A percentile compares a stretch with the other conserved stretches of the same genome.
These are phyloP conservation scores for Linum tenue DNA, from an alignment of 345 rosid genomes.

Conservation along the genomic window DNA sequence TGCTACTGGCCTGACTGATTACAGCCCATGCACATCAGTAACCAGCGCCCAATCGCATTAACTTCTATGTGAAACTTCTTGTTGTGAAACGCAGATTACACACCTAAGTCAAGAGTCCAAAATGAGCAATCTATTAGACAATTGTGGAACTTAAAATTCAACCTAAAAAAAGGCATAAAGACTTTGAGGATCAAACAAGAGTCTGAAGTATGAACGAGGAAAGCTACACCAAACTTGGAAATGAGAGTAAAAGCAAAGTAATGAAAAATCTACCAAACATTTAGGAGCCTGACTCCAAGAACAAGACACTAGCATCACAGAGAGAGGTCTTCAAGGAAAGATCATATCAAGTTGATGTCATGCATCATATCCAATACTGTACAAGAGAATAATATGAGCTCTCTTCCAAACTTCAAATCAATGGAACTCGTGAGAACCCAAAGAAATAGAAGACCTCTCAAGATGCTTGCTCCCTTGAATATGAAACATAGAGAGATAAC, in stretches of 20 bases:
- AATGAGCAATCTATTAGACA: constrained; percentile 10
- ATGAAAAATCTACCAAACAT: neutral
- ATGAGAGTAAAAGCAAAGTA: neutral
- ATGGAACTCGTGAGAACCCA: neutral
- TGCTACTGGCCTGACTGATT: constrained; percentile 12
- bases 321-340: neutral
- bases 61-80: constrained; percentile 5
- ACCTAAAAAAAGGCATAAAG: neutral
- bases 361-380: neutral
- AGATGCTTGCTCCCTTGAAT: neutral
- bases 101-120: constrained; percentile 12
- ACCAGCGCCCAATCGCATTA: constrained; percentile 1
- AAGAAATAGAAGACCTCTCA: neutral
- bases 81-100: neutral
- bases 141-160: neutral
- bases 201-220: neutral
- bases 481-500: neutral
- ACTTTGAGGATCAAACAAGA: neutral
- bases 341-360: neutral
- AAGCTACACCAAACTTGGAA: neutral
- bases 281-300: neutral
- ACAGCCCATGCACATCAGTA: constrained; percentile 9
- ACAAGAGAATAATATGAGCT: neutral
- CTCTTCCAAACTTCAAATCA: neutral
- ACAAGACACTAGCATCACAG: neutral